Conservation (phyloP, 768 basidiomycete species). For the Lactarius trivialis region DNA sequence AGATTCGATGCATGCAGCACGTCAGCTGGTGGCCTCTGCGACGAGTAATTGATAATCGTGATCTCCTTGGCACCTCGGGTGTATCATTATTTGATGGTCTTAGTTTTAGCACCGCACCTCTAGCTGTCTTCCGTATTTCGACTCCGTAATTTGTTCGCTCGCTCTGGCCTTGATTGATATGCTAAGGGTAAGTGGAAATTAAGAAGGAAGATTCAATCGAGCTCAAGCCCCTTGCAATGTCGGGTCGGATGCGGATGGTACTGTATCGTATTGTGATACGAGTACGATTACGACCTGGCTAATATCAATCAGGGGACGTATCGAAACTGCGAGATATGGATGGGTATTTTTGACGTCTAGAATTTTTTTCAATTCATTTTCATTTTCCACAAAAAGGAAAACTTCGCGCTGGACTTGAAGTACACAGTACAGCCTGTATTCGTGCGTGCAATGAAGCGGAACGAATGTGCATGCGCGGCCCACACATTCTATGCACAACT, state of each 20-base stretch:
- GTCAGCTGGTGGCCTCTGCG: background rate
- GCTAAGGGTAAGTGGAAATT: background rate
- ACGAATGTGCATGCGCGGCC: background rate
- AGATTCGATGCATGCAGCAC: background rate
- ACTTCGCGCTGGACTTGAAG: background rate
- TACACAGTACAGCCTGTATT: background rate
- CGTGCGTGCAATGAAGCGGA: constrained; percentile 1
- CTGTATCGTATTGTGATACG: background rate
- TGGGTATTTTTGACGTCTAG: background rate
- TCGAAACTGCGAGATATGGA: background rate
- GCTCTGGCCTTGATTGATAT: background rate
- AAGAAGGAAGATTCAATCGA: background rate
- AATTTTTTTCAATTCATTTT: background rate
- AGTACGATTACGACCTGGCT: background rate
- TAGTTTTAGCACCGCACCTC: background rate
- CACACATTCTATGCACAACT: background rate
- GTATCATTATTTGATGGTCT: background rate
- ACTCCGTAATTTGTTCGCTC: background rate
- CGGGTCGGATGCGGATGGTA: background rate
- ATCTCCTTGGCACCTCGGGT: background rate
- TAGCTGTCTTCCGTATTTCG: background rate
- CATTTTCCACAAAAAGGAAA: background rate
- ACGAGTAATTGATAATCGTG: background rate
- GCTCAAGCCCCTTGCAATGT: background rate
- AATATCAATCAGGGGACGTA: background rate